Base-by-base conservation (phyloP, 108 stramenopile genomes). In the Nannochloropsis salina region DNA sequence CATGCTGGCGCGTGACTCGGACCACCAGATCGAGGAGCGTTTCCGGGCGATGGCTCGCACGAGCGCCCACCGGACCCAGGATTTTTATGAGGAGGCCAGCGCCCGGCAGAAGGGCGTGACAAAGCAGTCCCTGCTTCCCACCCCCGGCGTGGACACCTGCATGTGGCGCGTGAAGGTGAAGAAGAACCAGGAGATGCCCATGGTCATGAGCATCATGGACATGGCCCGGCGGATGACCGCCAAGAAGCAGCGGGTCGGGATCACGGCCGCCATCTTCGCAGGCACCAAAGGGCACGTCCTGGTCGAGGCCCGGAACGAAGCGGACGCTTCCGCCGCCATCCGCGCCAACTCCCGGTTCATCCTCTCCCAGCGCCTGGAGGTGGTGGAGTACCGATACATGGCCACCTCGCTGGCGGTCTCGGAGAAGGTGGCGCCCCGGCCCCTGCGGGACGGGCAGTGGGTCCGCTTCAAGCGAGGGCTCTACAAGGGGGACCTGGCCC, bases 401-500 rank as follows among this genome's bases (percentile, higher is more conserved):
- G 95, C 98, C 9, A 94, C 95, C 4, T 94, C 97, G 47, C 93
- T 98, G 94, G 94, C 91, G 9, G 95, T 97, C 42, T 90, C 89
- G 42, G 92, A 94, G 9, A 94, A 93, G 83, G 81, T 74, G 20
- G 61, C 81, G 6, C 81, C 40, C 2, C 93, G 94, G 86, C 94
- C 94, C 90, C 93, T 98, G 40, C 95, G 96, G 89, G 93, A 94
- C 85, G 96, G 96, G 47, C 94, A 95, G 82, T 98, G 94, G 95
- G 96, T 97, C 3, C 94, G 98, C 43, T 92, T 97, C 93, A 94
- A 93, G 2, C 90, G 96, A 41, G 95, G 95, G 18, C 95, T 93
- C 82, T 97, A 95, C 92, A 97, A 97, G 92, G 96, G 96, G 10
- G 98, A 98, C 88, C 87, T 97, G 83, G 98, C 95, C 44, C 92